These are phyloP conservation scores for Pestalotiopsis sp. DNA, from an alignment of 2,329 filamentous ascomycete species.

Conservation along the genomic window DNA sequence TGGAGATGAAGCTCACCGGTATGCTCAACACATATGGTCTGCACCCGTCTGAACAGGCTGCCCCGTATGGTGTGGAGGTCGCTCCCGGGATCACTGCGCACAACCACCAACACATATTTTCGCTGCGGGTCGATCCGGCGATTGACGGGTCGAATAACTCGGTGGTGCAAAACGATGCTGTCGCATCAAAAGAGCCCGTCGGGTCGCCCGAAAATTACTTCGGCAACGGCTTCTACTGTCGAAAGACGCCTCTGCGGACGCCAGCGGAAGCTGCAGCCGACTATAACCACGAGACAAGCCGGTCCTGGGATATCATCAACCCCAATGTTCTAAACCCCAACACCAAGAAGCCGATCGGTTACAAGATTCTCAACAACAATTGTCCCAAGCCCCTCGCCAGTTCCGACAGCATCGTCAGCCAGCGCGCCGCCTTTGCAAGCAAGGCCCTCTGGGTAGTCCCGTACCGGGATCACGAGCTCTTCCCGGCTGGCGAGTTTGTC, in stretches of 20 bases:
- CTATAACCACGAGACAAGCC: conserved; percentile 54
- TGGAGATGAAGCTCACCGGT: conserved; percentile 17
- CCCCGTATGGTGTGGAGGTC: conserved; percentile 61
- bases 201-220: conserved; percentile 38
- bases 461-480: conserved; percentile 49
- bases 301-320: conserved; percentile 38
- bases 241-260: conserved; percentile 40
- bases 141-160: conserved; percentile 48
- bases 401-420: conserved; percentile 40
- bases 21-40: conserved; percentile 18
- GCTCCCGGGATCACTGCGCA: conserved; percentile 64
- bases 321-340: conserved; percentile 44
- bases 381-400: conserved; percentile 50
- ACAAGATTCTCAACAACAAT: conserved; percentile 46
- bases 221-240: conserved; percentile 46
- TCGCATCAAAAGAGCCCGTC: conserved; percentile 50
- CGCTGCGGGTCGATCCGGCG: conserved; percentile 63
- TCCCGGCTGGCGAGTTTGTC: conserved; percentile 51
- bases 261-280: conserved; percentile 45
- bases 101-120: conserved; percentile 72
- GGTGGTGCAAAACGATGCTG: conserved; percentile 57
- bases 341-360: conserved; percentile 48
- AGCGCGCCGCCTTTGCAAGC: conserved; percentile 44
- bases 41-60: conserved; percentile 15
- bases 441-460: conserved; percentile 51